Evolutionary conservation across 257 asterid genomes (phyloP).

Genomic region (Salvia rosmarinus): DNA sequence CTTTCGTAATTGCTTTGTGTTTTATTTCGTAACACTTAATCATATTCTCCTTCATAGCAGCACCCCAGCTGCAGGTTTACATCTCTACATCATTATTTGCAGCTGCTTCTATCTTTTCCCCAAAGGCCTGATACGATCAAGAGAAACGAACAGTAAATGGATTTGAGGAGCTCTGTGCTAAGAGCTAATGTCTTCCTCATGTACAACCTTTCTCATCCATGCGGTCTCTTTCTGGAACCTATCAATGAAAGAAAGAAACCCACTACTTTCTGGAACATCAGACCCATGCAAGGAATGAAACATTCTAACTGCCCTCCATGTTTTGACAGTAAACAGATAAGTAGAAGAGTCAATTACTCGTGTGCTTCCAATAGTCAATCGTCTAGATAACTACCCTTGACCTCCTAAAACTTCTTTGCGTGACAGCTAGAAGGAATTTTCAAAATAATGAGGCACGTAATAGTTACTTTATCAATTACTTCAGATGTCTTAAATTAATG

Average conservation of each 20-base stretch:
- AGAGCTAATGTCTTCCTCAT: background rate
- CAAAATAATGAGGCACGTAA: background rate
- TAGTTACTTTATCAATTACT: background rate
- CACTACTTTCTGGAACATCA: background rate
- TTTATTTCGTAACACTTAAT: no score
- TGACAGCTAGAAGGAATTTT: background rate
- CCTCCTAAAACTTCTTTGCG: background rate
- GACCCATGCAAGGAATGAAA: background rate
- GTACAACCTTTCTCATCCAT: background rate
- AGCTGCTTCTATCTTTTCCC: background rate
- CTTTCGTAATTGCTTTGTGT: no score
- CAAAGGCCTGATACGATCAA: background rate
- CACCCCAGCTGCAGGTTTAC: background rate
- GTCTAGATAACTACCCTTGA: background rate
- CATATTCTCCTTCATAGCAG: background rate
- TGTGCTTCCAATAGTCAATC: background rate
- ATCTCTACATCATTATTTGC: background rate
- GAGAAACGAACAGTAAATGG: background rate
- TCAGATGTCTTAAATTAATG: background rate
- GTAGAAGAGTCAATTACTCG: background rate
- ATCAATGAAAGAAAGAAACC: background rate
- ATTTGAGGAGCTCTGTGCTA: background rate
- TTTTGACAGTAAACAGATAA: background rate
- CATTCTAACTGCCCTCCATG: background rate
- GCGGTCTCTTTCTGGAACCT: background rate